Base-by-base conservation (phyloP, 2,329 filamentous ascomycete species). In the Botrytis aclada region DNA sequence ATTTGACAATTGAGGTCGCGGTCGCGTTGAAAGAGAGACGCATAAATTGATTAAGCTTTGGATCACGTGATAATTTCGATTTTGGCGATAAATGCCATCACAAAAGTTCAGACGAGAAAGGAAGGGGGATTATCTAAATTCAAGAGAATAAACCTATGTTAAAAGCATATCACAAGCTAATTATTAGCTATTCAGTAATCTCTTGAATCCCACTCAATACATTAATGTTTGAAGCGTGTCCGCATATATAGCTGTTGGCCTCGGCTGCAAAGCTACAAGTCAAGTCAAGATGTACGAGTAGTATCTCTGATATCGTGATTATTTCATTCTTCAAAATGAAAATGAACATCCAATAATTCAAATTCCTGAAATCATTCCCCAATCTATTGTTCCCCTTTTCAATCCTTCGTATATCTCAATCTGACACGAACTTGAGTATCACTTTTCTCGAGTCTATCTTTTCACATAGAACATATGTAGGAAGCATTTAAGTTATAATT, bases 1-100 rank as follows among this genome's bases (percentile, higher is more conserved):
- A 60, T 58, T 51, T 61, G 34, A 37, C 58, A 47, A 39, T 64
- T 54, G n/a, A 69, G 64, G 47, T 66, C 70, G 70, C 70, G 70
- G 60, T 47, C 43, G 60, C 39, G 70, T 66, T 45, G 22, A n/a
- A n/a, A 54, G 47, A 51, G 25, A 39, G 43, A 66, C 22, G 47
- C 58, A 65, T 66, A 41, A 45, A 61, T 61, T 62, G 54, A 71
- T 71, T 65, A 65, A 71, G 56, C 41, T 51, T 1, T 1, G 2
- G 14, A 14, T 69, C 66, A 60, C 66, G 66, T 69, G 66, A 6
- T 18, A 16, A 14, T 14, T 10, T 12, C 4, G 20, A 7, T 10
- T 60, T 41, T 60, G 66, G 16, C 18, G 37, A 69, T 54, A 9
- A 22, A 25, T 25, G 47, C 9, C 18, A 63, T 64, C 29, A 43